A percentile compares a stretch with the other conserved stretches of the same genome.
phyloP scores from a whole-genome alignment of 129 eudicot species.

The Rutidosis leptorrhynchoides region DNA sequence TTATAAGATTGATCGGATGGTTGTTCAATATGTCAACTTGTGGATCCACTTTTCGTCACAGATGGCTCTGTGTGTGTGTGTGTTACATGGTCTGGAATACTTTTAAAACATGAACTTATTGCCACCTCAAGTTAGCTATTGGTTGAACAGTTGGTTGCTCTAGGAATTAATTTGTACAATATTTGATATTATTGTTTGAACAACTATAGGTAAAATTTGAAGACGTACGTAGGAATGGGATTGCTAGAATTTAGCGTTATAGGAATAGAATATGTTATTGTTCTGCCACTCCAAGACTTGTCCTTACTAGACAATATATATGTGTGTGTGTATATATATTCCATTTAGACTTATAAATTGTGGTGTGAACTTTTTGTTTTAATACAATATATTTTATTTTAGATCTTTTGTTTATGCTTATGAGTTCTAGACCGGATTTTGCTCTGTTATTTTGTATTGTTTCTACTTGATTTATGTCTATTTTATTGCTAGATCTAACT shows the following conservation, averaged over 20 bases:
- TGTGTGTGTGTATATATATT: too few relatives aligned
- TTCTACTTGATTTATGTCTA: too few relatives aligned
- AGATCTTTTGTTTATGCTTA: too few relatives aligned
- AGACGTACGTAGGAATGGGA: background rate
- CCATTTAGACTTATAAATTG: too few relatives aligned
- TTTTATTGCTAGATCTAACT: too few relatives aligned
- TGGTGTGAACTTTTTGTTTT: too few relatives aligned
- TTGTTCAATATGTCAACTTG: background rate
- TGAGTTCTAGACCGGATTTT: too few relatives aligned
- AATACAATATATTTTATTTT: too few relatives aligned
- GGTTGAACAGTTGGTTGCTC: background rate
- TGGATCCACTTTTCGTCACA: background rate
- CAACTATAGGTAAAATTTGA: constrained; percentile 3
- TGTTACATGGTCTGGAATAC: background rate
- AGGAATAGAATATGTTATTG: background rate
- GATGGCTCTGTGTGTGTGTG: background rate
- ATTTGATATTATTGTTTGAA: background rate
- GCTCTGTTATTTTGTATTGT: too few relatives aligned
- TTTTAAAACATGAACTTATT: background rate
- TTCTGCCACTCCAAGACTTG: background rate
- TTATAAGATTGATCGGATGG: too few relatives aligned
- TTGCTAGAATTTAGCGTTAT: constrained; percentile 1
- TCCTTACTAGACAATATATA: background rate
- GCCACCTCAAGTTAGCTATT: background rate
- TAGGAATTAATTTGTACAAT: background rate